Conservation (phyloP, 1,284 basidiomycete genomes). For the Microbotryum saponariae region DNA sequence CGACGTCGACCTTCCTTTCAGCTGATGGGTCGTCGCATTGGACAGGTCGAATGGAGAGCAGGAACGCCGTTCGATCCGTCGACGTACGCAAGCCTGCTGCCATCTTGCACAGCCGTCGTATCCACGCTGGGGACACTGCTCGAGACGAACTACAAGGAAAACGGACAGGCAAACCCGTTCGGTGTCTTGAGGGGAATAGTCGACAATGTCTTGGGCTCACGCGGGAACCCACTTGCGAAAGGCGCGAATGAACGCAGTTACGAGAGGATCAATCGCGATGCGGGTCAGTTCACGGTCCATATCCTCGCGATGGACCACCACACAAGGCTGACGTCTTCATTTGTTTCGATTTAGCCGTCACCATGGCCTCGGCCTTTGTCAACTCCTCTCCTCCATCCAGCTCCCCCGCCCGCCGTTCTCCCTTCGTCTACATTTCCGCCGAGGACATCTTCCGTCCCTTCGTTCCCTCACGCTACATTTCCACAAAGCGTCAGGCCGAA, state of each 20-base stretch:
- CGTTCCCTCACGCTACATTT: constrained; percentile 74
- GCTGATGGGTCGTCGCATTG: constrained; percentile 12
- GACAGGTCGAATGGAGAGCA: constrained; percentile 69
- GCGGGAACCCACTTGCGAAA: constrained; percentile 35
- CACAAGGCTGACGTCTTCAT: not conserved
- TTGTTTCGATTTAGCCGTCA: constrained; percentile 6
- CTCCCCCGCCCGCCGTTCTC: constrained; percentile 54
- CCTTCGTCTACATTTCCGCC: constrained; percentile 90
- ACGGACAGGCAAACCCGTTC: constrained; percentile 49
- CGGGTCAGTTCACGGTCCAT: constrained; percentile 54
- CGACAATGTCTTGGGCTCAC: constrained; percentile 34
- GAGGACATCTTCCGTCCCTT: constrained; percentile 85
- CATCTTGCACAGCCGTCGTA: constrained; percentile 66
- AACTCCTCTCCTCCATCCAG: constrained; percentile 5
- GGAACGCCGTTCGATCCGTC: constrained; percentile 70
- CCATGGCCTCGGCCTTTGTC: constrained; percentile 13
- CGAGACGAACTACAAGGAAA: constrained; percentile 75
- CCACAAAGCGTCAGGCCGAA: constrained; percentile 85
- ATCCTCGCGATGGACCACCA: too few species aligned
- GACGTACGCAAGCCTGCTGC: constrained; percentile 62
- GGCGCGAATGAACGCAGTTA: constrained; percentile 51
- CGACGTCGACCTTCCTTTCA: constrained; percentile 8
- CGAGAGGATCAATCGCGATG: constrained; percentile 75
- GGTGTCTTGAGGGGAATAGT: constrained; percentile 50
- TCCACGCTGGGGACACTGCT: constrained; percentile 92